phyloP scores from a whole-genome alignment of 495 filamentous ascomycete species.

The Ramalina intermedia region DNA sequence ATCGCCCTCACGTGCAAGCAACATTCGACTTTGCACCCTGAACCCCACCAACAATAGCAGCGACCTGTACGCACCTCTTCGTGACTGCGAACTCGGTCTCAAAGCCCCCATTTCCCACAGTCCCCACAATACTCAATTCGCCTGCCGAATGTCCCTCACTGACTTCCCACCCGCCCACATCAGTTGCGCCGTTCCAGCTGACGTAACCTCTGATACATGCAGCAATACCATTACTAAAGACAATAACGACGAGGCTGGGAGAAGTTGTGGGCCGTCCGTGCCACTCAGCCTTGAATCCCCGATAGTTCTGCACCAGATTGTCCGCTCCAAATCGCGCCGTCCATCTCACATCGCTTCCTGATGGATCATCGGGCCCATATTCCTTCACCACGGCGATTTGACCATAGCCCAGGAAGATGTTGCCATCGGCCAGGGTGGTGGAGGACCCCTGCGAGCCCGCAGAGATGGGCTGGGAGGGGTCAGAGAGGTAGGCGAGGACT shows the following conservation, averaged over 20 bases:
- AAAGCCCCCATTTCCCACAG: constrained; percentile 5
- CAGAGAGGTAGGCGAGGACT: constrained; percentile 10
- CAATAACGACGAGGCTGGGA: constrained; percentile 18
- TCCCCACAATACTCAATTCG: constrained; percentile 2
- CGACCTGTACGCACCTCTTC: constrained; percentile 1
- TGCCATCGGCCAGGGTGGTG: constrained; percentile 29
- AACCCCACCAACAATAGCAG: not conserved
- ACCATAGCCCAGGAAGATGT: constrained; percentile 36
- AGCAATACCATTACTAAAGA: constrained; percentile 10
- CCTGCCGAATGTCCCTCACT: constrained; percentile 11
- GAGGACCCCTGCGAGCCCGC: constrained; percentile 32
- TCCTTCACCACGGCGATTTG: constrained; percentile 34
- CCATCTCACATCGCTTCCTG: constrained; percentile 17
- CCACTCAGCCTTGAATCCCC: constrained; percentile 29
- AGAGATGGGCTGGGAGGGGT: constrained; percentile 18
- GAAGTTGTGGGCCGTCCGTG: constrained; percentile 25
- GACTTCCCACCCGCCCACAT: constrained; percentile 24
- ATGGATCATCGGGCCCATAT: constrained; percentile 17
- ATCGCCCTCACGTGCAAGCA: too few relatives aligned
- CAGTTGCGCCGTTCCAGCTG: constrained; percentile 32
- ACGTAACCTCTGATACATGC: constrained; percentile 10
- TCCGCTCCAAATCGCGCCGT: constrained; percentile 26
- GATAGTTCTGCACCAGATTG: constrained; percentile 27
- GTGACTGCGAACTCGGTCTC: constrained; percentile 4
- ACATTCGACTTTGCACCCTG: not conserved